A percentile compares a stretch with the other conserved stretches of the same genome.
Evolutionary conservation across 2,329 filamentous ascomycete genomes (phyloP).

Genomic region (Fusarium sp.): DNA sequence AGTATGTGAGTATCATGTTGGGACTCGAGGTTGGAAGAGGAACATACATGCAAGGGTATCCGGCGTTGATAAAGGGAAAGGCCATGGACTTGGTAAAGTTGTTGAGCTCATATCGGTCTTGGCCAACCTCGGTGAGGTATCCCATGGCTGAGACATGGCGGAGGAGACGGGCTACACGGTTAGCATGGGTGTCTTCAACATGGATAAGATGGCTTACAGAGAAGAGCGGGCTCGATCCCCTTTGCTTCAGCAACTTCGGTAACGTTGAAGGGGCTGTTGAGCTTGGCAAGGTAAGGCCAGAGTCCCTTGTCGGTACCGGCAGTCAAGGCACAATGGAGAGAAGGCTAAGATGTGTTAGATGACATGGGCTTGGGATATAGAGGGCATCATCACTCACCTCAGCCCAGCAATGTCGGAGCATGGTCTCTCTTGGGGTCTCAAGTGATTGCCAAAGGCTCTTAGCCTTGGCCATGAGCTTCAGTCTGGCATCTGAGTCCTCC

Average conservation of each 20-base stretch:
- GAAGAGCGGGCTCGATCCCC: conserved; percentile 13
- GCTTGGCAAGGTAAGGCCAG: conserved; percentile 49
- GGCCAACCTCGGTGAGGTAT: conserved; percentile 51
- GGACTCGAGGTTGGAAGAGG: fast-evolving
- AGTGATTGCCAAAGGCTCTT: conserved; percentile 49
- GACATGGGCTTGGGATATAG: not conserved
- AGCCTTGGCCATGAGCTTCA: conserved; percentile 50
- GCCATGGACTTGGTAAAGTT: conserved; percentile 53
- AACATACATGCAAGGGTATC: conserved; percentile 49
- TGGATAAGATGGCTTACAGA: not conserved
- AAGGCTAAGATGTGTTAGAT: conserved; percentile 27
- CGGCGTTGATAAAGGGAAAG: conserved; percentile 49
- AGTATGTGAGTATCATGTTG: not conserved
- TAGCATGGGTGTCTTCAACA: fast-evolving
- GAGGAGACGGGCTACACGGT: conserved; percentile 46
- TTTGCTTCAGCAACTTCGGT: conserved; percentile 46
- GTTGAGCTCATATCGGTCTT: conserved; percentile 52
- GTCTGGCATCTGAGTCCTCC: conserved; percentile 36
- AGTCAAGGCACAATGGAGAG: conserved; percentile 42
- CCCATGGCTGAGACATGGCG: conserved; percentile 55
- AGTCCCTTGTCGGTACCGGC: conserved; percentile 52
- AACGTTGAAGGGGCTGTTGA: conserved; percentile 47
- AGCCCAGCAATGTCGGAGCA: conserved; percentile 60
- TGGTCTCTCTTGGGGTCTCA: conserved; percentile 61
- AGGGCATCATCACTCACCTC: conserved; percentile 45